A percentile compares a stretch with the other conserved stretches of the same genome.
Evolutionary conservation across 2,329 filamentous ascomycete genomes (phyloP).

Genomic region (Magnaporthales sp.): DNA sequence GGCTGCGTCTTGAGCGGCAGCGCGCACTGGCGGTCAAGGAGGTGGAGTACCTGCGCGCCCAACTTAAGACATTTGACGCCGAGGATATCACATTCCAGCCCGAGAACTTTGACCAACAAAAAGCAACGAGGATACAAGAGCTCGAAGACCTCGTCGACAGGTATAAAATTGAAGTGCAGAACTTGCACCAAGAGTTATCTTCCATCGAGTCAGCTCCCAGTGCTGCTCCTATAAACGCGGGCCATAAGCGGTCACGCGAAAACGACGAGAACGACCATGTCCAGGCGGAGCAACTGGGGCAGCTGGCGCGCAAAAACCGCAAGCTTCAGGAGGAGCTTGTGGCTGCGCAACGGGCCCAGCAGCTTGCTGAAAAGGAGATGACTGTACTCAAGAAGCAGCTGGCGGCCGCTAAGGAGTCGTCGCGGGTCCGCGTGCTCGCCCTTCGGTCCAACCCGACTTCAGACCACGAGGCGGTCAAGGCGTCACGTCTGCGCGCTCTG

Average conservation of each 20-base stretch:
- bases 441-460: conserved; percentile 89
- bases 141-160: conserved; percentile 81
- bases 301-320: conserved; percentile 80
- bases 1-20: conserved; percentile 74
- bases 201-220: conserved; percentile 42
- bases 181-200: conserved; percentile 65
- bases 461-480: conserved; percentile 75
- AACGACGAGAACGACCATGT: conserved; percentile 47
- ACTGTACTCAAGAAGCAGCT: conserved; percentile 67
- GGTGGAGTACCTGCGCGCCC: conserved; percentile 85
- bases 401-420: conserved; percentile 52
- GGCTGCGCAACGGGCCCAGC: conserved; percentile 58
- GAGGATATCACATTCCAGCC: conserved; percentile 84
- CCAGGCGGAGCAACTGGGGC: conserved; percentile 64
- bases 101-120: conserved; percentile 68
- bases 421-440: conserved; percentile 74
- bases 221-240: conserved; percentile 27
- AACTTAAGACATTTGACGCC: conserved; percentile 78
- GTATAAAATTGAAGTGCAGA: conserved; percentile 74
- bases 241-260: conserved; percentile 57
- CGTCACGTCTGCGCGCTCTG: conserved; percentile 67
- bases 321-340: conserved; percentile 72
- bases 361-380: conserved; percentile 67
- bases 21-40: conserved; percentile 81
- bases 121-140: conserved; percentile 64